Evolutionary conservation across 2,329 filamentous ascomycete genomes (phyloP).

Genomic region (Trichophyton benhamiae): DNA sequence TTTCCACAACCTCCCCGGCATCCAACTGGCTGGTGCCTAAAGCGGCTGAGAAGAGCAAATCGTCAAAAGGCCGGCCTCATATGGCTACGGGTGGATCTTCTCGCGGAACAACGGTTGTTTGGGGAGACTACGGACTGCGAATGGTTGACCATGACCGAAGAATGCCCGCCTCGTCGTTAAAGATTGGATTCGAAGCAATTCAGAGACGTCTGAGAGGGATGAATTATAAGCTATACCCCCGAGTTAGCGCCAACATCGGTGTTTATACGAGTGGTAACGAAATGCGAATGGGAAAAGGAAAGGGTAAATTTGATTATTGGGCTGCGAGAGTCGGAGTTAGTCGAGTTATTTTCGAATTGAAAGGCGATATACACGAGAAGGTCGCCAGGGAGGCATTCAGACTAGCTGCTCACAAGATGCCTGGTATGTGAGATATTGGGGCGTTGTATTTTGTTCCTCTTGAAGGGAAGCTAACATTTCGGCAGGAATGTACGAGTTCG

Average conservation of each 20-base stretch:
- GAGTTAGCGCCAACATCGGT: slow-evolving; percentile 82
- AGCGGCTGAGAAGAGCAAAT: slow-evolving; percentile 71
- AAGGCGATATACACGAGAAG: slow-evolving; percentile 86
- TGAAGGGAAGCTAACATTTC: neutral
- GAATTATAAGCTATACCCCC: slow-evolving; percentile 84
- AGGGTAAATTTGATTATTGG: slow-evolving; percentile 96
- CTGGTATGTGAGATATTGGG: slow-evolving; percentile 47
- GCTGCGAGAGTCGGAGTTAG: slow-evolving; percentile 79
- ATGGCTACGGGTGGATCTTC: slow-evolving; percentile 82
- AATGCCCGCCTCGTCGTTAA: slow-evolving; percentile 74
- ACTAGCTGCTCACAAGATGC: slow-evolving; percentile 86
- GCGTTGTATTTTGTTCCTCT: neutral
- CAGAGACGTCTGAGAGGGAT: slow-evolving; percentile 76
- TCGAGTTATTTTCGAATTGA: slow-evolving; percentile 84
- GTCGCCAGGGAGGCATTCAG: slow-evolving; percentile 87
- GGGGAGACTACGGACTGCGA: slow-evolving; percentile 89
- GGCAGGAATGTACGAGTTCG: slow-evolving; percentile 63
- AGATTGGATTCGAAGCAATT: slow-evolving; percentile 88
- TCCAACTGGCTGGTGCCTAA: slow-evolving; percentile 73
- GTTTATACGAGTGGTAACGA: slow-evolving; percentile 95
- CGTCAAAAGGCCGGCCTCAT: slow-evolving; percentile 72
- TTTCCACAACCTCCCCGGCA: slow-evolving; percentile 55
- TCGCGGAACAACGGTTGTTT: slow-evolving; percentile 88
- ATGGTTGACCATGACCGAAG: slow-evolving; percentile 89
- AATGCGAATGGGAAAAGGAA: slow-evolving; percentile 98